Conservation (phyloP, 2,329 filamentous ascomycete genomes). For the Epichloe brachyelytri region DNA sequence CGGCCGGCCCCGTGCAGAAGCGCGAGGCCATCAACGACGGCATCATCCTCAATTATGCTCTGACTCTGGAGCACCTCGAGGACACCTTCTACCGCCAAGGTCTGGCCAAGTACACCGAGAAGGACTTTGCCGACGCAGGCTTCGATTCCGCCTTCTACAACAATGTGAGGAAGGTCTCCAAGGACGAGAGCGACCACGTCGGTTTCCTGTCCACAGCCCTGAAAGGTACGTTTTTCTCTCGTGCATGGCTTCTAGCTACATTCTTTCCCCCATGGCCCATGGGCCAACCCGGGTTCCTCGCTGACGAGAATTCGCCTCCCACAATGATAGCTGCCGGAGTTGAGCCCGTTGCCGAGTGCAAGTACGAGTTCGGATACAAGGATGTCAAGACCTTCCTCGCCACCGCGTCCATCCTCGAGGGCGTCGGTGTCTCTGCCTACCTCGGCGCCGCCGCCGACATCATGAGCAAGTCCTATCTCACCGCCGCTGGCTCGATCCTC, state of each 20-base stretch:
- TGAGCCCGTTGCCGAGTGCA: conserved; percentile 38
- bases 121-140: conserved; percentile 39
- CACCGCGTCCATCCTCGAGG: conserved; percentile 51
- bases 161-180: conserved; percentile 41
- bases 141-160: conserved; percentile 39
- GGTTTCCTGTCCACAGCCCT: conserved; percentile 36
- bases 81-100: conserved; percentile 49
- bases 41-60: conserved; percentile 32
- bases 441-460: conserved; percentile 50
- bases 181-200: conserved; percentile 45
- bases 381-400: conserved; percentile 44
- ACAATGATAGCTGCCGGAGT: conserved; percentile 21
- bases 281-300: too few relatives aligned
- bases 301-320: too few relatives aligned
- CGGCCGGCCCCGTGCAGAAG: conserved; percentile 9
- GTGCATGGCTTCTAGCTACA: too few relatives aligned
- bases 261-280: too few relatives aligned
- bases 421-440: conserved; percentile 51
- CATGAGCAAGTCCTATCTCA: conserved; percentile 42
- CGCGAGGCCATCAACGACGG: conserved; percentile 10
- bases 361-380: conserved; percentile 47
- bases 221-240: conserved; percentile 5
- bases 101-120: conserved; percentile 40
- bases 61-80: conserved; percentile 44
- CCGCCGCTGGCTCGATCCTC: conserved; percentile 50